Percentiles rank a stretch among this genome's conserved stretches.
phyloP scores from a whole-genome alignment of 495 filamentous ascomycete genomes.

The Clavariopsis aquatica region DNA sequence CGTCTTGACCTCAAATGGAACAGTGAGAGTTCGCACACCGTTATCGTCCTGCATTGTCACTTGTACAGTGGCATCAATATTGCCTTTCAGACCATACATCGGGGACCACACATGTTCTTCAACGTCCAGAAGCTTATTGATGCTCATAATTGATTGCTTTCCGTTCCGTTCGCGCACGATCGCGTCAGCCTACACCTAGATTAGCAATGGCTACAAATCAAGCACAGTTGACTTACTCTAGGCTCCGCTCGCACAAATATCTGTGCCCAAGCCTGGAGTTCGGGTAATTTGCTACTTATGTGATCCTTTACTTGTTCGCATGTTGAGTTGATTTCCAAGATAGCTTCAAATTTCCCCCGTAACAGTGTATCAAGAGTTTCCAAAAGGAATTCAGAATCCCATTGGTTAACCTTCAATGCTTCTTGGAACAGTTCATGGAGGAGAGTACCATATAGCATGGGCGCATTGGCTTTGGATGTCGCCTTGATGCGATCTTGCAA shows the following conservation, averaged over 20 bases:
- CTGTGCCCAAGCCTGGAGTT: slow-evolving; percentile 78
- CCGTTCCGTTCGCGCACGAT: slow-evolving; percentile 78
- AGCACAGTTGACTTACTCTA: slow-evolving; percentile 54
- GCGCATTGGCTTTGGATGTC: slow-evolving; percentile 70
- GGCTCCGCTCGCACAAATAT: slow-evolving; percentile 73
- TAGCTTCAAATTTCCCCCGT: slow-evolving; percentile 73
- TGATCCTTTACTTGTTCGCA: slow-evolving; percentile 70
- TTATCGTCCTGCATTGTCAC: slow-evolving; percentile 72
- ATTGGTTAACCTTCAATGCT: slow-evolving; percentile 78
- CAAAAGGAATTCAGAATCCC: slow-evolving; percentile 68
- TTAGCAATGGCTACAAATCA: slow-evolving; percentile 1
- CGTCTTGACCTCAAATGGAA: slow-evolving; percentile 94
- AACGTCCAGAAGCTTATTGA: slow-evolving; percentile 91
- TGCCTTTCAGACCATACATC: slow-evolving; percentile 94
- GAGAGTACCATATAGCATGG: slow-evolving; percentile 85
- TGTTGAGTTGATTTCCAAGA: slow-evolving; percentile 79
- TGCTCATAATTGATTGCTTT: slow-evolving; percentile 70
- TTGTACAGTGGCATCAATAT: slow-evolving; percentile 97
- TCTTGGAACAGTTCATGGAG: slow-evolving; percentile 94
- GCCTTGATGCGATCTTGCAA: slow-evolving; percentile 92
- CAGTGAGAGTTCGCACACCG: slow-evolving; percentile 67
- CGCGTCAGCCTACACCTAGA: slow-evolving; percentile 58
- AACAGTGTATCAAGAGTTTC: slow-evolving; percentile 64
- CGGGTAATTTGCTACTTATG: slow-evolving; percentile 73
- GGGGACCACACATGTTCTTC: slow-evolving; percentile 98